Percentiles rank a stretch among this genome's conserved stretches.
These are phyloP conservation scores for Ceratocystiopsis sp. DNA, from an alignment of 2,329 filamentous ascomycete species.

Conservation along the genomic window DNA sequence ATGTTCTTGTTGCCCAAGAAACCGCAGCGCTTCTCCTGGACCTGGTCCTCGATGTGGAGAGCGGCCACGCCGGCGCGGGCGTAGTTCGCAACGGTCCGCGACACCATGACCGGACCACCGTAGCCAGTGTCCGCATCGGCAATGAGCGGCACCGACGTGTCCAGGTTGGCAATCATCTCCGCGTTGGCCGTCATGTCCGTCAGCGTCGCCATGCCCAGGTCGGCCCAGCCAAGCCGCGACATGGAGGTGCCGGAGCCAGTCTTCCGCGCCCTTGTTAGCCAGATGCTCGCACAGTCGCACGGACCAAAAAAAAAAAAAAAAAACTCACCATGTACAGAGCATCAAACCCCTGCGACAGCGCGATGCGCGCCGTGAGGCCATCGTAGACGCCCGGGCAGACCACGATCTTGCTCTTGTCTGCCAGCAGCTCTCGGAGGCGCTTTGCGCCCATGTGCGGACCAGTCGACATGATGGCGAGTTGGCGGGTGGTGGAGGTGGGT, in stretches of 20 bases:
- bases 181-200: slow-evolving; percentile 35
- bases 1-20: slow-evolving; percentile 21
- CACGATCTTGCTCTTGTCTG: neutral
- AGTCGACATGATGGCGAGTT: neutral
- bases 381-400: slow-evolving; percentile 1
- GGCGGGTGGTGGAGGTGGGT: no score
- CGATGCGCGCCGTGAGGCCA: neutral
- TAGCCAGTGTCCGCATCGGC: slow-evolving; percentile 35
- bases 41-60: slow-evolving; percentile 19
- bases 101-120: slow-evolving; percentile 20
- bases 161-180: slow-evolving; percentile 34
- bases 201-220: slow-evolving; percentile 31
- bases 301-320: no score
- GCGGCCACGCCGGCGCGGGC: slow-evolving; percentile 32
- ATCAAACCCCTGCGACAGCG: neutral
- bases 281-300: no score
- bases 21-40: slow-evolving; percentile 17
- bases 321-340: neutral
- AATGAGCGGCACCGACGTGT: slow-evolving; percentile 30
- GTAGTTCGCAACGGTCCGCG: slow-evolving; percentile 28
- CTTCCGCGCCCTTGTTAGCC: neutral
- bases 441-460: neutral
- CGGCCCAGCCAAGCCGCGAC: slow-evolving; percentile 29
- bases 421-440: neutral
- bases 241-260: slow-evolving; percentile 33